These are phyloP conservation scores for Avicennia marina DNA, from an alignment of 257 asterid species.

Conservation along the genomic window DNA sequence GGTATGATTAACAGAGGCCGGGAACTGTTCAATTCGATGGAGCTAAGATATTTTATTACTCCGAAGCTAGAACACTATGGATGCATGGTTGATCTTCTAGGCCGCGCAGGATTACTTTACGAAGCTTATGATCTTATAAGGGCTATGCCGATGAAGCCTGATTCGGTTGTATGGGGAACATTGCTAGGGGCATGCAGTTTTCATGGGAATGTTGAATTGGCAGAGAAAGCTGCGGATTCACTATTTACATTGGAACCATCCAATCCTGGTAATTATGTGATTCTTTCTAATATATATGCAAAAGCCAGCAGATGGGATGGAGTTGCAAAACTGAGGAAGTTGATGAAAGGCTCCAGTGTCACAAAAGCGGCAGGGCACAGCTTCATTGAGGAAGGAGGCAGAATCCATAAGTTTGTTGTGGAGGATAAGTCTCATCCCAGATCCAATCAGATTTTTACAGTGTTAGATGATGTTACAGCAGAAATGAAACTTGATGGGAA, in stretches of 20 bases:
- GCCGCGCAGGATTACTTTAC: conserved; percentile 58
- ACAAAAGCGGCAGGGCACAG: conserved; percentile 77
- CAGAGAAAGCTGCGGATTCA: conserved; percentile 63
- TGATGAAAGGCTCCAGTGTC: conserved; percentile 61
- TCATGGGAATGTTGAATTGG: conserved; percentile 60
- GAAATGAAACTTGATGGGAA: conserved; percentile 44
- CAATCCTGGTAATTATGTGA: conserved; percentile 85
- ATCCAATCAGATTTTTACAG: conserved; percentile 37
- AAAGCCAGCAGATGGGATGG: conserved; percentile 58
- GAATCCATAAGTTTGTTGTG: conserved; percentile 64
- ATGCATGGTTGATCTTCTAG: conserved; percentile 85
- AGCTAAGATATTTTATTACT: conserved; percentile 19
- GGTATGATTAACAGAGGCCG: conserved; percentile 59
- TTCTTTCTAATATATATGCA: conserved; percentile 82
- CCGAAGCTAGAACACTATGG: conserved; percentile 76
- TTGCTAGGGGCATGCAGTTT: conserved; percentile 74
- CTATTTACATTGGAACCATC: conserved; percentile 60
- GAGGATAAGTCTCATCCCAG: conserved; percentile 67
- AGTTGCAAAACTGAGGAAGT: conserved; percentile 64
- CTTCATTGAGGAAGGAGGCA: conserved; percentile 76
- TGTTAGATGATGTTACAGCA: conserved; percentile 37
- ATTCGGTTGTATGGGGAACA: conserved; percentile 71
- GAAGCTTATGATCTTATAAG: conserved; percentile 34
- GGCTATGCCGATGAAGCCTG: conserved; percentile 79
- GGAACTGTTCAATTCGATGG: conserved; percentile 52